These are phyloP conservation scores for Millerozyma acaciae DNA, from an alignment of 805 yeast species.

Conservation along the genomic window DNA sequence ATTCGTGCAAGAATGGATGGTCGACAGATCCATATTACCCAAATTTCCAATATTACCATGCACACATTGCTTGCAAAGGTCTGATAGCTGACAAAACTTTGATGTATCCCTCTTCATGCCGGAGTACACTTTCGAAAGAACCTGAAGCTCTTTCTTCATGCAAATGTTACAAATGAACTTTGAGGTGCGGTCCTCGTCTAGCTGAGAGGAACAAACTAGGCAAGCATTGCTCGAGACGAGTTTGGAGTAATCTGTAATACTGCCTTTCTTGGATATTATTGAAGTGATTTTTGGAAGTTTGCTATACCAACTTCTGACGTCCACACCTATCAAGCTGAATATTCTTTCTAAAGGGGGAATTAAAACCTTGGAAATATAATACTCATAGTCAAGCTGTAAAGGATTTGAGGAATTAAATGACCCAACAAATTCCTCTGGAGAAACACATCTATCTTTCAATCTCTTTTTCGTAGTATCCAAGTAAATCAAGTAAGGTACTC, in stretches of 20 bases:
- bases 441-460: constrained; percentile 70
- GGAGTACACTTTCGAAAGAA: no score
- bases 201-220: constrained; percentile 20
- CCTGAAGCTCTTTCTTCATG: constrained; percentile 29
- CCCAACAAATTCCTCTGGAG: constrained; percentile 70
- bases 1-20: no score
- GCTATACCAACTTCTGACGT: constrained; percentile 69
- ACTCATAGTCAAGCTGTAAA: constrained; percentile 68
- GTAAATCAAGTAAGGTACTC: constrained; percentile 83
- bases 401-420: constrained; percentile 25
- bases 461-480: constrained; percentile 52
- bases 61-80: no score
- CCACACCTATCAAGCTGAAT: constrained; percentile 79
- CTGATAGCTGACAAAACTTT: no score
- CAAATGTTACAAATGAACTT: constrained; percentile 18
- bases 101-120: no score
- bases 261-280: constrained; percentile 36
- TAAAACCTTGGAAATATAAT: constrained; percentile 77
- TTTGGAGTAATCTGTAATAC: constrained; percentile 10
- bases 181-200: not conserved
- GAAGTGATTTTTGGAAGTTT: constrained; percentile 57
- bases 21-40: no score
- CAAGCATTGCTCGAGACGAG: constrained; percentile 19
- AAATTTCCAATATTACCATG: no score
- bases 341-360: constrained; percentile 88